Percentiles rank a stretch among this genome's conserved stretches.
phyloP scores from a whole-genome alignment of 352 stramenopile species.

The Globisporangium iwayamae region DNA sequence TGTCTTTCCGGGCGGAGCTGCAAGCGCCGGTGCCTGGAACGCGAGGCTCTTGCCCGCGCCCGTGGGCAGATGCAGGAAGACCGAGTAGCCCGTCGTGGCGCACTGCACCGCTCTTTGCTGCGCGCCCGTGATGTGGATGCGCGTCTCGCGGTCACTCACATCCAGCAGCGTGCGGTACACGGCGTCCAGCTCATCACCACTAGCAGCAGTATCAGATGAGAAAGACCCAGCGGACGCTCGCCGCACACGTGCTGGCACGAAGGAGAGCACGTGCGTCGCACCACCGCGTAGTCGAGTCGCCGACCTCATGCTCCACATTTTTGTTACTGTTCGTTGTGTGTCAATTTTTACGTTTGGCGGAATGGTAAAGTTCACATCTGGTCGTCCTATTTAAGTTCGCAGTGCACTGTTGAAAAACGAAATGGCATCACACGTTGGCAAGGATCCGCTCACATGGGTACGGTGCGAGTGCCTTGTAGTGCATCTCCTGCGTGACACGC shows the following conservation, averaged over 20 bases:
- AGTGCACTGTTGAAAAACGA: neutral
- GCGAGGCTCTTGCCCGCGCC: constrained; percentile 78
- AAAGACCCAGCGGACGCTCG: neutral
- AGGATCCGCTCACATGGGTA: constrained; percentile 60
- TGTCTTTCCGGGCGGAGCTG: constrained; percentile 25
- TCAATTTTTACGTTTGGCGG: neutral
- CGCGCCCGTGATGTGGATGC: constrained; percentile 30
- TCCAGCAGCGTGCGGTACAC: constrained; percentile 43
- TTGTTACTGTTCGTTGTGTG: neutral
- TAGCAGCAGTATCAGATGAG: neutral
- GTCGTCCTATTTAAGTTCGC: neutral
- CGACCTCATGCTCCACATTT: neutral
- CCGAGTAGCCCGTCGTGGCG: constrained; percentile 46
- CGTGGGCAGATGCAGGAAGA: constrained; percentile 76
- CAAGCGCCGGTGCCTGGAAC: constrained; percentile 69
- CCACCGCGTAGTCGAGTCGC: neutral
- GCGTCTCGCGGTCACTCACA: constrained; percentile 8
- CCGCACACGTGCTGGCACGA: neutral
- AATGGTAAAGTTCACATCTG: neutral
- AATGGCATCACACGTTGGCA: constrained; percentile 19
- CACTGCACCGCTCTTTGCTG: constrained; percentile 42
- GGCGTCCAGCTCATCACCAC: constrained; percentile 21
- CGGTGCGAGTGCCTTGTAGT: neutral
- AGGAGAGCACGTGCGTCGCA: neutral
- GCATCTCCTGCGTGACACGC: neutral